phyloP scores from a whole-genome alignment of 2,329 filamentous ascomycete genomes.

The Biscogniauxia marginata region DNA sequence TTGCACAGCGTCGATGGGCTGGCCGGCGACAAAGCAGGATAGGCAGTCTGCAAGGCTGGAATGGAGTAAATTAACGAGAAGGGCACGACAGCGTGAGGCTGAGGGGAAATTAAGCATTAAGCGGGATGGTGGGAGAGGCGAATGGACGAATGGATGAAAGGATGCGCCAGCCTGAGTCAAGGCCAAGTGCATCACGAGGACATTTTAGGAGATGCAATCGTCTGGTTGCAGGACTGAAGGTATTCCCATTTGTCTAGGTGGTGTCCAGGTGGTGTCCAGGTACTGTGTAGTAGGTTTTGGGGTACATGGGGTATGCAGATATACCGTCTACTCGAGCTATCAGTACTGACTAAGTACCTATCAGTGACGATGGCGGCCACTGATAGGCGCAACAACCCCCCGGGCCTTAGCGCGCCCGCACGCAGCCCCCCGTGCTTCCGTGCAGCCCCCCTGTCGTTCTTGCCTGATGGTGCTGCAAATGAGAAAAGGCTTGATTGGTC shows the following conservation, averaged over 20 bases:
- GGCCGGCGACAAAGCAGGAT: neutral
- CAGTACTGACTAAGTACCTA: neutral
- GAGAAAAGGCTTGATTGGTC: slow-evolving; percentile 25
- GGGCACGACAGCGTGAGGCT: neutral
- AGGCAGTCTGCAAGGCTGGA: neutral
- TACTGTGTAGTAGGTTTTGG: slow-evolving; percentile 2
- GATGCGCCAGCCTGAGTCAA: neutral
- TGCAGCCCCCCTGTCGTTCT: neutral
- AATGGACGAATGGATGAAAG: neutral
- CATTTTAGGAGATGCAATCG: neutral
- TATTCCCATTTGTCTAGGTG: neutral
- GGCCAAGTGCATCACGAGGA: neutral
- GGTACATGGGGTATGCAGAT: neutral
- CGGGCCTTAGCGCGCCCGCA: neutral
- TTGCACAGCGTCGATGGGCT: neutral
- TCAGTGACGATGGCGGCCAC: neutral
- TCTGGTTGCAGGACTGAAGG: neutral
- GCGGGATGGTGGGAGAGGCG: neutral
- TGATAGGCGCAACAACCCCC: slow-evolving; percentile 1
- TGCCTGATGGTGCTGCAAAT: slow-evolving; percentile 22
- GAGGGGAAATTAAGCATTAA: neutral
- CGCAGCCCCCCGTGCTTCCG: neutral
- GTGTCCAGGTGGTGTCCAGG: neutral
- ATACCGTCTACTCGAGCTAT: neutral
- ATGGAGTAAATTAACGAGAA: neutral